Evolutionary conservation across 768 basidiomycete species (phyloP), one percentile per base, ranked within the genome.

Genomic region (Trametes cubensis): DNA sequence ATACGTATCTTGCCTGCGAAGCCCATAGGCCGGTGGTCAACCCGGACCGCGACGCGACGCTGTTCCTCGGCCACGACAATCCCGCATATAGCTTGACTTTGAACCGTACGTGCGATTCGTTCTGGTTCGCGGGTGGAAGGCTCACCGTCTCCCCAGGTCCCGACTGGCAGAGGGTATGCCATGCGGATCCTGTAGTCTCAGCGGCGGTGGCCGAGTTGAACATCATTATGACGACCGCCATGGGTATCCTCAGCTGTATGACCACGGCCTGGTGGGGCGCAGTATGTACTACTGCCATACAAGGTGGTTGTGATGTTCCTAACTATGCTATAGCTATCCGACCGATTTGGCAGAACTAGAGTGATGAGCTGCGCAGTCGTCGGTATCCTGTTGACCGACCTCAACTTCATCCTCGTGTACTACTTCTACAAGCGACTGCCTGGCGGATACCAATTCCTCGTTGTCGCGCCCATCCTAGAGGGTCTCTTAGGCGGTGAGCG

Each of bases 201-300:
- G 88, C 87, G n/a, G 83, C 80, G 8, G 88, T 87, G 11, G 88
- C 90, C 17, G 84, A 80, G 67, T 75, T 92, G 23, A 79, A 79
- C 45, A 80, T 88, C 66, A 80, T 81, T 21, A 86, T 90, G 70
- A 74, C 83, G 0, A 78, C 86, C 3, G 77, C 81, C 10, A 85
- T 84, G 76, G 94, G 94, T 10, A 73, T 92, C 53, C 76, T 96
- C 38, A 81, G 85, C 34, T 90, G 90, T 63, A 69, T 95, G 38
- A 94, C 92, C 3, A 87, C 88, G 14, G 91, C 84, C 2, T 95
- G 87, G 84, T 96, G 94, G 94, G 89, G 90, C 58, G 81, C 87
- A 55, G 89, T 90, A 73, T 72, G 87, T 78, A 42, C 55, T 52
- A 18, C 17, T 17, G 23, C 10, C 10, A 11, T 15, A 10, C n/a